phyloP scores from a whole-genome alignment of 139 green algal species.

The Tetraselmis striata region DNA sequence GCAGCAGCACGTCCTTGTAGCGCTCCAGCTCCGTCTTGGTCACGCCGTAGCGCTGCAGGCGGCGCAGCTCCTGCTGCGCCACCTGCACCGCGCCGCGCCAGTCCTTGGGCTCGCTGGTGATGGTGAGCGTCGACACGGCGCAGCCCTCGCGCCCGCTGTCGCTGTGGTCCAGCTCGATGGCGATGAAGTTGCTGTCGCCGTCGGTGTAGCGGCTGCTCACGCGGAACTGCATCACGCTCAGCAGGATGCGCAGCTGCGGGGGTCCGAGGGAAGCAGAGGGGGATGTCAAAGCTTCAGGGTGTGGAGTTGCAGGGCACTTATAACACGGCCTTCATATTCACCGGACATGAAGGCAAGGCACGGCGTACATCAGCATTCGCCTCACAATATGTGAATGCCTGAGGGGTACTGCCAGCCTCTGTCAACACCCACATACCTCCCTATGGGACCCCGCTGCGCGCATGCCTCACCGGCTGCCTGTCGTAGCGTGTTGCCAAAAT shows the following conservation, averaged over 20 bases:
- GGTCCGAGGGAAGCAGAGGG: background rate
- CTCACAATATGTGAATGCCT: too few species aligned
- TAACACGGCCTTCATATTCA: too few species aligned
- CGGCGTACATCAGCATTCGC: too few species aligned
- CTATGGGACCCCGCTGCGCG: too few species aligned
- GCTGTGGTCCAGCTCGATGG: slow-evolving; percentile 86
- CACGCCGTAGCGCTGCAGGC: slow-evolving; percentile 83
- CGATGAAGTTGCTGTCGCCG: slow-evolving; percentile 68
- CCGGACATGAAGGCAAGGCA: too few species aligned
- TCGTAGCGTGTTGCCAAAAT: too few species aligned
- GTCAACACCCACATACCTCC: background rate
- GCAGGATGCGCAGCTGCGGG: slow-evolving; percentile 57
- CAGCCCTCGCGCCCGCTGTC: slow-evolving; percentile 89
- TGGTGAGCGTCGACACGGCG: slow-evolving; percentile 85
- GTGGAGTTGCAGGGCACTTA: too few species aligned
- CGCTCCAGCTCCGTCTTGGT: slow-evolving; percentile 81
- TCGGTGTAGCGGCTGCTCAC: slow-evolving; percentile 67
- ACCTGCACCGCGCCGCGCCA: slow-evolving; percentile 69
- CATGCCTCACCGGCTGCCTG: too few species aligned
- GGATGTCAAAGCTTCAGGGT: background rate
- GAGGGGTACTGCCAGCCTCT: too few species aligned
- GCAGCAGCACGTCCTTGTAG: slow-evolving; percentile 80
- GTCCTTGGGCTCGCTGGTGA: slow-evolving; percentile 83
- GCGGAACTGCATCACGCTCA: slow-evolving; percentile 87
- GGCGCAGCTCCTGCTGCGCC: slow-evolving; percentile 76